Evolutionary conservation across 345 rosid genomes (phyloP), one percentile per base, ranked within the genome.

Genomic region (Streptanthus diversifolius): DNA sequence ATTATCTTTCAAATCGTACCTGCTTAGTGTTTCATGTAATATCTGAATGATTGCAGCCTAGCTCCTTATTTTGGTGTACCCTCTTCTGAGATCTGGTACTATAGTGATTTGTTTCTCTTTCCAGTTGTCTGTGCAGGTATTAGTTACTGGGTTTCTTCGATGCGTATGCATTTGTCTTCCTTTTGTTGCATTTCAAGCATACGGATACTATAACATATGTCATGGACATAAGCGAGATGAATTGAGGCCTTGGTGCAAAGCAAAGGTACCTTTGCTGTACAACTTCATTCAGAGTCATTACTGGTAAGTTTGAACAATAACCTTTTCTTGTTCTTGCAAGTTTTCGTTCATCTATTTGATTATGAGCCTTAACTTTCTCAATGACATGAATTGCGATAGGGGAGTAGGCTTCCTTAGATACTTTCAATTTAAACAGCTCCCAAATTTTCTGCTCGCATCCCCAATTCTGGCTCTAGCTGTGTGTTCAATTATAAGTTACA

Each of bases 361-460:
- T 39, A 39, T 33, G 19, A 49, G 57, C 24, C 54, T 45, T 33
- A 25, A 11, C 13, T 35, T 70, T 27, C 66, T 72, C 56, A 15
- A 1, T 52, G 68, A 8, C 8, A 21, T 41, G 29, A 74, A 71
- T 33, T 22, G 18, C 75, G 62, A 68, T 76, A 95, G 99, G 95
- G 87, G 91, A 75, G 95, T 87, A 64, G 99, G 99, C 30, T 91
- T 95, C 85, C 82, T 95, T 82, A 88, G 65, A 61, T 91, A 89
- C 80, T 95, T 95, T 80, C 87, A 85, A 52, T 70, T 87, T 6
- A 91, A 90, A 73, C 97, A 91, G 81, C 68, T 95, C 78, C 99
- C 99, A 54, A 95, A 91, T 80, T 95, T 95, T 87, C 86, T 95
- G 18, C 91, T 91, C 25, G 99, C 97, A 73, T 88, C 99, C 32